A percentile compares a stretch with the other conserved stretches of the same genome.
Conservation (phyloP, 805 yeast genomes). For the Nakazawaea holstii region DNA sequence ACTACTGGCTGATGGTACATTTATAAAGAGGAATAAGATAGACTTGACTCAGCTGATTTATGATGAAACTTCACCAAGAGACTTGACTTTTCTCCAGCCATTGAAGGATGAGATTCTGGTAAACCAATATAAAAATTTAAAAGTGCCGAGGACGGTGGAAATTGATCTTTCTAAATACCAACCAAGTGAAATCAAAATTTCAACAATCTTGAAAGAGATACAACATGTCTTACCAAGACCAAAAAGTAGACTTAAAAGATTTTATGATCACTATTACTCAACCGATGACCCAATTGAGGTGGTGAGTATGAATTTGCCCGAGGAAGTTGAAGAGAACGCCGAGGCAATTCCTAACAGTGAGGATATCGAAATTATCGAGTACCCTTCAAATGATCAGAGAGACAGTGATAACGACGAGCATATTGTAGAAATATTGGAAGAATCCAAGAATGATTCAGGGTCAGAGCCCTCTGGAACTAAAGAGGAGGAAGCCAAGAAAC, state of each 20-base stretch:
- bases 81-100: constrained; percentile 26
- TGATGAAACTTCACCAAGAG: neutral
- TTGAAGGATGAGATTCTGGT: constrained; percentile 26
- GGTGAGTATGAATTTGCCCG: constrained; percentile 28
- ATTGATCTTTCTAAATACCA: constrained; percentile 7
- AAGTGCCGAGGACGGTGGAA: constrained; percentile 14
- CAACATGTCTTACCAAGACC: constrained; percentile 29
- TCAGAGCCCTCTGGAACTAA: too few relatives aligned
- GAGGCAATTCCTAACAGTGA: constrained; percentile 9
- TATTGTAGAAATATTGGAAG: constrained; percentile 13
- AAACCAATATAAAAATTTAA: constrained; percentile 18
- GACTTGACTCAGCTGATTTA: constrained; percentile 2
- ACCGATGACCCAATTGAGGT: constrained; percentile 43
- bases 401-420: constrained; percentile 10
- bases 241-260: constrained; percentile 33
- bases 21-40: constrained; percentile 3
- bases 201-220: constrained; percentile 12
- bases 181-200: constrained; percentile 15
- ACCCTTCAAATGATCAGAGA: too few relatives aligned
- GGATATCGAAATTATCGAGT: constrained; percentile 12
- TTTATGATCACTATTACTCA: constrained; percentile 47
- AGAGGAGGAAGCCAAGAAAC: constrained; percentile 15
- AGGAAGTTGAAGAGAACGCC: constrained; percentile 6
- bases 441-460: constrained; percentile 12
- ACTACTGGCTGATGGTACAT: neutral